phyloP scores from a whole-genome alignment of 805 yeast species.

The Yarrowia porcina region DNA sequence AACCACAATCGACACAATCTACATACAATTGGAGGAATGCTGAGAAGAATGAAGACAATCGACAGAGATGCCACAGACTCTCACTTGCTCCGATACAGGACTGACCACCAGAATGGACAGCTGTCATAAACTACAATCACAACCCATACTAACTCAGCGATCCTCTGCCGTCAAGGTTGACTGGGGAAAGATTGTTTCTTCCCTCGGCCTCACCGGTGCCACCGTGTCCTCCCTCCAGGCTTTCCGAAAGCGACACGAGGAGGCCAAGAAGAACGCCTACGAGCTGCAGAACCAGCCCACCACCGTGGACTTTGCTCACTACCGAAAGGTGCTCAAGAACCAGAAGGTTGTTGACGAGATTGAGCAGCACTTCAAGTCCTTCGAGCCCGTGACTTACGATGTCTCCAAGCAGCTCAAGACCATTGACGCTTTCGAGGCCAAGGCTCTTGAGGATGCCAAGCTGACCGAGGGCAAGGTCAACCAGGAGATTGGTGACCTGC shows the following conservation, averaged over 20 bases:
- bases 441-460: constrained; percentile 94
- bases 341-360: constrained; percentile 72
- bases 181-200: constrained; percentile 88
- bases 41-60: no score
- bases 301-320: constrained; percentile 74
- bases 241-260: constrained; percentile 98
- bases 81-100: not conserved
- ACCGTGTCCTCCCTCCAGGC: constrained; percentile 85
- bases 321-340: constrained; percentile 80
- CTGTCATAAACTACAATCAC: no score
- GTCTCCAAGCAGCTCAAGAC: constrained; percentile 85
- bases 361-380: constrained; percentile 45
- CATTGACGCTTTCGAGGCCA: constrained; percentile 88
- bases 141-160: constrained; percentile 20
- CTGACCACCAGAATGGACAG: no score
- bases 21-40: not conserved
- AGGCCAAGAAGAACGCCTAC: constrained; percentile 80
- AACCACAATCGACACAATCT: not conserved
- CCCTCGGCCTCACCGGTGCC: constrained; percentile 87
- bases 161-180: constrained; percentile 74
- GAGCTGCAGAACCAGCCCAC: constrained; percentile 71
- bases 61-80: no score
- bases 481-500: constrained; percentile 79
- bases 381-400: constrained; percentile 83
- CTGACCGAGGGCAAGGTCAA: constrained; percentile 85